phyloP scores from a whole-genome alignment of 495 filamentous ascomycete genomes.

The Podospora tetraspora region DNA sequence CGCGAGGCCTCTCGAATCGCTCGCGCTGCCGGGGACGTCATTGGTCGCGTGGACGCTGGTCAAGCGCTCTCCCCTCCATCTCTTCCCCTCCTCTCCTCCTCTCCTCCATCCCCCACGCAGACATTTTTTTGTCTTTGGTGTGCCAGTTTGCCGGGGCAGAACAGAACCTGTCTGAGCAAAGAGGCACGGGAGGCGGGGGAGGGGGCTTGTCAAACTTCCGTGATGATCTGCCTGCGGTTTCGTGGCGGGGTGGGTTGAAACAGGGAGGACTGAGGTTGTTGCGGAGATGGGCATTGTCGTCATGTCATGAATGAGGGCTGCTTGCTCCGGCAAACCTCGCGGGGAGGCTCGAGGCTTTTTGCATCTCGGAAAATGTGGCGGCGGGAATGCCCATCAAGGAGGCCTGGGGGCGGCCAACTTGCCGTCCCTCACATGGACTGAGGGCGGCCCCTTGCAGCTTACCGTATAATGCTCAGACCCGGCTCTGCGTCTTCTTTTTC shows the following conservation, averaged over 20 bases:
- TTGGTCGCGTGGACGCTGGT: slow-evolving; percentile 21
- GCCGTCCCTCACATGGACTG: not conserved
- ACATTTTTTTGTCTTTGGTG: not conserved
- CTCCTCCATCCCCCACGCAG: not conserved
- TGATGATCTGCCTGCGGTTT: not conserved
- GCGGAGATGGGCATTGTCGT: not conserved
- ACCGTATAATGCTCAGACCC: not conserved
- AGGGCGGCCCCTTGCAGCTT: not conserved
- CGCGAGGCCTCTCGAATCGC: slow-evolving; percentile 27
- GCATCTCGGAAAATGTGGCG: not conserved
- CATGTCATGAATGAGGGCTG: not conserved
- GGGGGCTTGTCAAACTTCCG: not conserved
- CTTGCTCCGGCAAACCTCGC: not conserved
- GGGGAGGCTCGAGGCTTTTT: not conserved
- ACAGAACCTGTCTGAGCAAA: not conserved
- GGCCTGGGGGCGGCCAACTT: not conserved
- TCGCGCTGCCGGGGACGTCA: slow-evolving; percentile 27
- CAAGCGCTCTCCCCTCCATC: not conserved
- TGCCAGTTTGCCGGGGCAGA: not conserved
- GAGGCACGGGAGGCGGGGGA: not conserved
- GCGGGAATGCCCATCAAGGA: not conserved
- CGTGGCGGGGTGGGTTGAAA: not conserved
- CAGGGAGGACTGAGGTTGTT: not conserved
- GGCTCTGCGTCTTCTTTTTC: not conserved
- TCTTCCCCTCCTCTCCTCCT: not conserved